These are phyloP conservation scores for Termitomyces sp. DNA, from an alignment of 1,284 basidiomycete genomes.

Conservation along the genomic window DNA sequence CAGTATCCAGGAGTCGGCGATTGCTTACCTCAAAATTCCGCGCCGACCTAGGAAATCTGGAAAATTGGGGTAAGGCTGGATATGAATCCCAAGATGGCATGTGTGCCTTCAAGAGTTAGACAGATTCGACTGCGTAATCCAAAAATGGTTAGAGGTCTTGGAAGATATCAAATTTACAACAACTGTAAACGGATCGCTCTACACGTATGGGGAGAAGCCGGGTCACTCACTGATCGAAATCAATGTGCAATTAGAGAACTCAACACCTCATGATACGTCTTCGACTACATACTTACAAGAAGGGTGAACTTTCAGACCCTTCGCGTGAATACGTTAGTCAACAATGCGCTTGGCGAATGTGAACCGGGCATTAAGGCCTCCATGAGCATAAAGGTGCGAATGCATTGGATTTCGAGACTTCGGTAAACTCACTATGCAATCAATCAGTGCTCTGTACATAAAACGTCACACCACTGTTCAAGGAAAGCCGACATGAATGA, in stretches of 20 bases:
- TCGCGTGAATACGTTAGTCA: conserved; percentile 15
- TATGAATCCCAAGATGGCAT: conserved; percentile 32
- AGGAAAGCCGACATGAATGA: conserved; percentile 13
- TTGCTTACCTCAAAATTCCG: conserved; percentile 17
- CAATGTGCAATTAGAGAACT: conserved; percentile 13
- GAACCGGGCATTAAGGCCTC: conserved; percentile 15
- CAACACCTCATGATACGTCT: conserved; percentile 4
- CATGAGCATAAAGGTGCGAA: conserved; percentile 14
- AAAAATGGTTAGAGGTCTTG: conserved; percentile 31
- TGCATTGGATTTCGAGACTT: conserved; percentile 8
- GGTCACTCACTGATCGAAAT: conserved; percentile 15
- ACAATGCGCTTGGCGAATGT: conserved; percentile 12
- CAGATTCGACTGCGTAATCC: conserved; percentile 26
- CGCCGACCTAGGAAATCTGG: conserved; percentile 18
- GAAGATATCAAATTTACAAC: conserved; percentile 19
- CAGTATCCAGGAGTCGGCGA: conserved; percentile 26
- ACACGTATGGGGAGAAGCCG: conserved; percentile 21
- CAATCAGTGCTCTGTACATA: conserved; percentile 19
- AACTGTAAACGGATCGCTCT: conserved; percentile 16
- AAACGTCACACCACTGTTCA: conserved; percentile 14
- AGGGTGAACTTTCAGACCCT: conserved; percentile 14
- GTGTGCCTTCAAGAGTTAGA: conserved; percentile 31
- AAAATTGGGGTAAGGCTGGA: conserved; percentile 29
- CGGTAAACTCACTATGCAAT: conserved; percentile 14
- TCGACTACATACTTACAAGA: not conserved